Evolutionary conservation across 2,329 filamentous ascomycete species (phyloP), one percentile per base, ranked within the genome.

Genomic region (Berkeleyomyces basicola): DNA sequence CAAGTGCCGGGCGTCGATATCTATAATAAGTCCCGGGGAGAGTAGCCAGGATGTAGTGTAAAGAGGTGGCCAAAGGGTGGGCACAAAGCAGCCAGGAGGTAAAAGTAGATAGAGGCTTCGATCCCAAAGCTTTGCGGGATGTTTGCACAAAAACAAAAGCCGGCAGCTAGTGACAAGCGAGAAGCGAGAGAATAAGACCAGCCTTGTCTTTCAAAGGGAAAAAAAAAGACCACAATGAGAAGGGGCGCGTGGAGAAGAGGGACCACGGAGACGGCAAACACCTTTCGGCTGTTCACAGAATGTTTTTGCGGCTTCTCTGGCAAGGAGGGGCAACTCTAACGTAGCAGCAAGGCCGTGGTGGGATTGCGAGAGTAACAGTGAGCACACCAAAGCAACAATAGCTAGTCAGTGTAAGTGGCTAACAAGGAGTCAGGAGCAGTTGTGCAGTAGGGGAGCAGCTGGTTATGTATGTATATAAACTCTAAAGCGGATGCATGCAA

Each of bases 241-340:
- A 39, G 10, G 46, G 23, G 3, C 10, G 47, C 0, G 23, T 51
- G 6, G 14, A 51, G 9, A 31, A 10, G 16, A 51, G 47, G 10
- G 47, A 44, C 47, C 7, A 60, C 5, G n/a, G 7, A 60, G 31
- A 49, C 37, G 46, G 59, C 59, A 61, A 61, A 61, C 59, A 49
- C 59, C 33, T 49, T 51, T 61, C 59, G 59, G 59, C 59, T 61
- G 59, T 61, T 61, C 59, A 61, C 59, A 53, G 42, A 10, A 16
- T 61, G 46, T 61, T 51, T 51, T 61, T 39, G 49, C 14, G 33
- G 49, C 9, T 53, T n/a, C 43, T 46, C 43, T 46, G 31, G 49
- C 37, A 14, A n/a, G 14, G 47, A 33, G 47, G 23, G 7, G 47
- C 23, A 23, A 33, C 16, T n/a, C 6, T 33, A 47, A 7, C 6